A percentile compares a stretch with the other conserved stretches of the same genome.
phyloP scores from a whole-genome alignment of 352 stramenopile genomes.

The Sclerospora graminicola region DNA sequence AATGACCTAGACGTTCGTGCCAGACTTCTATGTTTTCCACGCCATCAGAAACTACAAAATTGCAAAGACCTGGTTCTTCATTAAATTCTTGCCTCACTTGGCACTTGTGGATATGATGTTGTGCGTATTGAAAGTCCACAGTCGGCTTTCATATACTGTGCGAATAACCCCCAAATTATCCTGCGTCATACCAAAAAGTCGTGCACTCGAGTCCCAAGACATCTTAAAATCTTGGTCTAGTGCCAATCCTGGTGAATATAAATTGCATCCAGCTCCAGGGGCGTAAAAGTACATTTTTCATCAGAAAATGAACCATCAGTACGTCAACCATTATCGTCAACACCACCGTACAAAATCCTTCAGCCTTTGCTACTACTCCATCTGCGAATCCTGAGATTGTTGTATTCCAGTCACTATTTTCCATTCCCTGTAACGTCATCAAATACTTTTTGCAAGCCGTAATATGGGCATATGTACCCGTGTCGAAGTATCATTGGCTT shows the following conservation, averaged over 20 bases:
- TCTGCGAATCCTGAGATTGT: background rate
- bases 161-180: conserved; percentile 6
- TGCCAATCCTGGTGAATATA: conserved; percentile 3
- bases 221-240: conserved; percentile 2
- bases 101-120: too few relatives aligned
- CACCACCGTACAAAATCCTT: background rate
- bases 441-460: background rate
- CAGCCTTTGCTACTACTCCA: background rate
- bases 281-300: conserved; percentile 5
- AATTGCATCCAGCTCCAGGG: conserved; percentile 1
- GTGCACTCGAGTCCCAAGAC: background rate
- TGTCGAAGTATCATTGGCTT: conserved; percentile 1
- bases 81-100: too few relatives aligned
- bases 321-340: background rate
- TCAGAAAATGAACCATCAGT: background rate
- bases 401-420: too few relatives aligned
- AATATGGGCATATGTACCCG: background rate
- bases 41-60: conserved; percentile 2
- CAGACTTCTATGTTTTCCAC: too few relatives aligned
- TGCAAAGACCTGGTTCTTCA: background rate
- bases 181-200: conserved; percentile 1
- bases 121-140: conserved; percentile 1
- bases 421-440: background rate
- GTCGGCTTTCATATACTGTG: background rate
- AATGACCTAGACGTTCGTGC: conserved; percentile 5